Percentiles rank a stretch among this genome's conserved stretches.
Conservation (phyloP, 768 basidiomycete species). For the Suillus spraguei region DNA sequence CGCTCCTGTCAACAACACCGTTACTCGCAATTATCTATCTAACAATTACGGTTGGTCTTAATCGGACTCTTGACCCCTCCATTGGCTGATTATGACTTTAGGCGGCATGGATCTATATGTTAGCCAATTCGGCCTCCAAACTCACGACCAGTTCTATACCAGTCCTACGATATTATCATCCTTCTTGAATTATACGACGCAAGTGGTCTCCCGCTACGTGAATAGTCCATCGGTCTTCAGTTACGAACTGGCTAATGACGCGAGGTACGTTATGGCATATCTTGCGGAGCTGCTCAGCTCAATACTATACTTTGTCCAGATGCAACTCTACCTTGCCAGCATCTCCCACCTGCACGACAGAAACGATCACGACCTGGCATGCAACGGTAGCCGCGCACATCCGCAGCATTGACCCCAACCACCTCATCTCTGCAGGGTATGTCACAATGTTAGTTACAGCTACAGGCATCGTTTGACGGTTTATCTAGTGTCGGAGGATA, state of each 20-base stretch:
- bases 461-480: constrained; percentile 21
- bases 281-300: not conserved
- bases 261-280: constrained; percentile 42
- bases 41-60: constrained; percentile 57
- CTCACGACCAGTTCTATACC: constrained; percentile 64
- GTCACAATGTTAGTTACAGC: constrained; percentile 18
- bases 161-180: constrained; percentile 48
- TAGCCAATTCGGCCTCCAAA: constrained; percentile 40
- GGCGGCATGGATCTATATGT: constrained; percentile 73
- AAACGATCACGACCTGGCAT: constrained; percentile 62
- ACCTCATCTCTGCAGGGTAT: constrained; percentile 65
- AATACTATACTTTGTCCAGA: constrained; percentile 33
- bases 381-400: constrained; percentile 47
- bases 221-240: constrained; percentile 52
- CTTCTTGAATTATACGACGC: constrained; percentile 60
- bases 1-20: constrained; percentile 24
- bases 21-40: constrained; percentile 56
- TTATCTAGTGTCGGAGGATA: constrained; percentile 50
- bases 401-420: constrained; percentile 55
- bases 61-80: not conserved
- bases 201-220: constrained; percentile 57
- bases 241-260: constrained; percentile 71
- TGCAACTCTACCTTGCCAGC: constrained; percentile 58
- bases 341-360: constrained; percentile 46
- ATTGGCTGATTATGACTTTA: constrained; percentile 26